A percentile compares a stretch with the other conserved stretches of the same genome.
Conservation (phyloP, 208 protist species). For the Trypanosoma melophagium region DNA sequence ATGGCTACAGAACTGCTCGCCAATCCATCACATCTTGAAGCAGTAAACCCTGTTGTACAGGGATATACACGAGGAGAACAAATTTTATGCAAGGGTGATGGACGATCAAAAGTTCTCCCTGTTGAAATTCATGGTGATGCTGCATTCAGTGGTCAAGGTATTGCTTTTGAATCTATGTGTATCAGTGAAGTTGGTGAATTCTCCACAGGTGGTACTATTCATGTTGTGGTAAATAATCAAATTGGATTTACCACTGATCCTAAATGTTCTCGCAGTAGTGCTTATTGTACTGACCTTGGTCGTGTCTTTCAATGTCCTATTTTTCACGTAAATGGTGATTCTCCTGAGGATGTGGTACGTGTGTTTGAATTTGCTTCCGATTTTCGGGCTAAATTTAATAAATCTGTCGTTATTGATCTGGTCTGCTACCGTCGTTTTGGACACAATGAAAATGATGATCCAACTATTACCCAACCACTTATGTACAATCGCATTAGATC, state of each 20-base stretch:
- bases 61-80: slow-evolving; percentile 97
- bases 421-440: slow-evolving; percentile 96
- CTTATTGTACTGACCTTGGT: slow-evolving; percentile 97
- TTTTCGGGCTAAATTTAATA: slow-evolving; percentile 91
- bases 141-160: slow-evolving; percentile 96
- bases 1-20: slow-evolving; percentile 95
- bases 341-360: slow-evolving; percentile 92
- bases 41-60: slow-evolving; percentile 98
- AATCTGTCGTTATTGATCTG: slow-evolving; percentile 96
- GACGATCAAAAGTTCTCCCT: slow-evolving; percentile 66
- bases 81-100: slow-evolving; percentile 56
- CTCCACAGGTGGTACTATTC: slow-evolving; percentile 96
- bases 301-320: slow-evolving; percentile 94
- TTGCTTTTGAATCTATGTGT: slow-evolving; percentile 97
- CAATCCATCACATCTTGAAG: slow-evolving; percentile 99
- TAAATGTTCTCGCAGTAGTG: slow-evolving; percentile 92
- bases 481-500: slow-evolving; percentile 94
- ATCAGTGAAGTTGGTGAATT: slow-evolving; percentile 93
- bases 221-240: slow-evolving; percentile 99
- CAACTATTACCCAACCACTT: slow-evolving; percentile 97
- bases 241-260: slow-evolving; percentile 99
- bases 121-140: slow-evolving; percentile 98
- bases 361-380: slow-evolving; percentile 92
- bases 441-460: slow-evolving; percentile 98
- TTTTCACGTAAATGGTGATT: slow-evolving; percentile 98